Evolutionary conservation across 208 protist species (phyloP), one percentile per base, ranked within the genome.

Genomic region (Crithidia bombi): DNA sequence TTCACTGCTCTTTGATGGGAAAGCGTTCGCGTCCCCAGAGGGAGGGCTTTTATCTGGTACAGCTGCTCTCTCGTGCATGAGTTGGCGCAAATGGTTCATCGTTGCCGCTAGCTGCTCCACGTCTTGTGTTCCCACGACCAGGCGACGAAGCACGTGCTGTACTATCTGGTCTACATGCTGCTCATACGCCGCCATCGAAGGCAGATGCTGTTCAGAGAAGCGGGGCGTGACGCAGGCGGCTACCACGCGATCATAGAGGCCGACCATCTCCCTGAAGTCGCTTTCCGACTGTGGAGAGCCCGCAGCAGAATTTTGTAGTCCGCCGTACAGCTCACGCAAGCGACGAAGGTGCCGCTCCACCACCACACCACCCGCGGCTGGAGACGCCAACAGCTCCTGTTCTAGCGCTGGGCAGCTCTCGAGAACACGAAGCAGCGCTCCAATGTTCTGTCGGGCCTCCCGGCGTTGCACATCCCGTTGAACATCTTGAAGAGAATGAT

Each of bases 221-320:
- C 52, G 78, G 38, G 47, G 28, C 25, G 65, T 46, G 3, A 82
- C 77, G 19, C 78, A 39, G 5, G 66, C 56, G 11, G 77, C 56
- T 21, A 82, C 77, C n/a, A 82, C 41, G 30, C 77, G 77, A 55
- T 78, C 51, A 44, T 82, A 82, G 5, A 82, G 58, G 5, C 35
- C 5, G 15, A 50, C 25, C 59, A 82, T 82, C 26, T 82, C 77
- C 5, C 44, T 25, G 15, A 65, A 44, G 23, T 35, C 15, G 1
- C 5, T 3, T 15, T 58, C 19, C n/a, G 25, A 23, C 52, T 4
- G 52, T 26, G 52, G 52, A 6, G 33, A 11, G n/a, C 1, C 30
- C 43, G 7, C 23, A 28, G 33, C 28, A 4, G 43, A 41, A 6
- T 33, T 17, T 19, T 58, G 38, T 9, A 65, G 49, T 21, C 59